Base-by-base conservation (phyloP, 1,139 yeast genomes). In the Suhomyces choctaworum region DNA sequence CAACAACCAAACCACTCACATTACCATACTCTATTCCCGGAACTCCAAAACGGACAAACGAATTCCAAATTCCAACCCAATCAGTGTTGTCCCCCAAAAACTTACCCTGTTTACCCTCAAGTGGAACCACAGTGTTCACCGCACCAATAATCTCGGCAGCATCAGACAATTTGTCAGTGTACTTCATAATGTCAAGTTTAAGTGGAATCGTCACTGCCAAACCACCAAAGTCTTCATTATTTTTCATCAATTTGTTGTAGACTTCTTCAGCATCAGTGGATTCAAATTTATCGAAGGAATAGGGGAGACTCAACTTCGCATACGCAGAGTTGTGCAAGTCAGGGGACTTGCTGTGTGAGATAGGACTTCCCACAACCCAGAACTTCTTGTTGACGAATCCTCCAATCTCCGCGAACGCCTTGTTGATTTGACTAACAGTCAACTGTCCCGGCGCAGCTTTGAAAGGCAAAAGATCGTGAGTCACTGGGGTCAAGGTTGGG, bases 21-120 rank as follows among this genome's bases (percentile, higher is more conserved):
- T 56, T 47, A 11, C 55, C 42, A 32, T 57, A 49, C 12, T 54
- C 56, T 37, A 64, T 46, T 27, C 64, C 62, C 22, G 85, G 78
- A 22, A 80, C 80, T 8, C 92, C 92, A 40, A 73, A 70, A 41
- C 73, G 62, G 27, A 65, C 56, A 50, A 88, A 79, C 1, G 96
- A 78, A 45, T 82, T 75, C 31, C 70, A 72, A 48, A 94, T 85
- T 15, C 98, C 99, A 37, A 81, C 66, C 96, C 96, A 92, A 60
- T 94, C 99, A 29, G 99, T 94, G 64, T 94, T 94, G 51, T 87
- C 94, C 42, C 97, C 98, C 37, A 65, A 60, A 36, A 82, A 74
- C 44, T 71, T 69, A 9, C 80, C 82, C 24, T 51, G 51, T 28
- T 73, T 55, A 2, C 71, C 77, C 19, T 62, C 56, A 11, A 58